Evolutionary conservation across 1,139 yeast species (phyloP), one percentile per base, ranked within the genome.

Genomic region (Saccharomycopsis phalli): DNA sequence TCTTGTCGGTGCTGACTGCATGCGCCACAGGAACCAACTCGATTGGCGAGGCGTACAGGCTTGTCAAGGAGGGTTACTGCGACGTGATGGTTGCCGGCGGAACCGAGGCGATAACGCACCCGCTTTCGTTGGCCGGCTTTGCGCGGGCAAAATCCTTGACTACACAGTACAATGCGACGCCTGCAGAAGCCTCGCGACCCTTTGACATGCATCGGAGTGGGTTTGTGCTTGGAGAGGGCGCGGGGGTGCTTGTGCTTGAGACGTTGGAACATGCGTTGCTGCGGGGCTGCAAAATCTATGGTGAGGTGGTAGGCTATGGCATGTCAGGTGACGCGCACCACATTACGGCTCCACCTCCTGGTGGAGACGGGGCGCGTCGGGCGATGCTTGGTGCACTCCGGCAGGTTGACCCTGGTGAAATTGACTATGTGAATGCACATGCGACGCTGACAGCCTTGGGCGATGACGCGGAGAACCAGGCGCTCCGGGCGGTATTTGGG

Each of bases 11-110:
- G 0, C 74, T 95, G 1, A 87, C 97, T 0, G 98, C 98, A 1
- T 93, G 99, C 63, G 95, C 98, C 2, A 87, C 98, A 0, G 99
- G 99, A 0, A 73, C 83, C 23, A 94, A 91, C 55, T 74, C 96
- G 0, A 79, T 93, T 42, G 97, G 98, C 2, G 99, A 93, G 55
- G 96, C 95, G 0, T 74, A 68, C 50, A 74, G 88, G 51, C 80
- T 87, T 55, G 83, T 93, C 46, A 65, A 69, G 47, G 75, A 78
- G 46, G 94, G 86, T 2, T 81, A 81, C 62, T 86, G 93, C 6
- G 79, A 87, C 49, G 82, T 80, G 6, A 84, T 88, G 78, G 68
- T 93, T 2, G 93, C 95, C 16, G 98, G 98, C 13, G 94, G 96
- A 1, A 66, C 95, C 2, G 99, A 93, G 56, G 79, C 94, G 2